These are phyloP conservation scores for Entomortierella parvispora DNA, from an alignment of 192 early-diverging fungal species.

Conservation along the genomic window DNA sequence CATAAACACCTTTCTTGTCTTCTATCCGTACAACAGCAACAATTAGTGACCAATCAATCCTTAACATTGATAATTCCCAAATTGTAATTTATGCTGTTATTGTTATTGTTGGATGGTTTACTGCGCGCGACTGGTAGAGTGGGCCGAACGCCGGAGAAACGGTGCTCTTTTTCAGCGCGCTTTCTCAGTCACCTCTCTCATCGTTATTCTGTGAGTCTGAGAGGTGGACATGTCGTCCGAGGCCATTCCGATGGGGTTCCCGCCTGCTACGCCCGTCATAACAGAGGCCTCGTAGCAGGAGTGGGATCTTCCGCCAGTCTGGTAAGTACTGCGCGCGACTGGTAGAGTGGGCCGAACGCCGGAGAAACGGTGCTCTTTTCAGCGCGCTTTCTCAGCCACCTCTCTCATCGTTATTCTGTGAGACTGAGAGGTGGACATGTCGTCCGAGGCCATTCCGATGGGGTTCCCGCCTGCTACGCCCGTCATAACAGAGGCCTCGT, in stretches of 20 bases:
- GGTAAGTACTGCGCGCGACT: constrained; percentile 4
- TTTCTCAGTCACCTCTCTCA: constrained; percentile 1
- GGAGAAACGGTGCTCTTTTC: constrained; percentile 16
- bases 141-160: constrained; percentile 11
- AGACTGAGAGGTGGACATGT: constrained; percentile 12
- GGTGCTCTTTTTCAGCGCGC: constrained; percentile 10
- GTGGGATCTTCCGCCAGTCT: not conserved
- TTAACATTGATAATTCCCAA: too few relatives aligned
- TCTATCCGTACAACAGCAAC: too few relatives aligned
- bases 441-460: constrained; percentile 6
- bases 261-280: constrained; percentile 6
- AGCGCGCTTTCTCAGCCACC: constrained; percentile 5
- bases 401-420: constrained; percentile 2
- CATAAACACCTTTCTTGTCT: too few relatives aligned
- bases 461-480: not conserved
- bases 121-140: constrained; percentile 2
- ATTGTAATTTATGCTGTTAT: too few relatives aligned
- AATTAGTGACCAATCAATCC: too few relatives aligned
- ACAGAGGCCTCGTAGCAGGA: not conserved
- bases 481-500: constrained; percentile 5
- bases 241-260: not conserved
- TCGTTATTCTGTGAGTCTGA: constrained; percentile 7
- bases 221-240: constrained; percentile 12
- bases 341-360: constrained; percentile 4
- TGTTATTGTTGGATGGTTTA: too few relatives aligned